These are phyloP conservation scores for Pythium phragmitis DNA, from an alignment of 352 stramenopile genomes.

Conservation along the genomic window DNA sequence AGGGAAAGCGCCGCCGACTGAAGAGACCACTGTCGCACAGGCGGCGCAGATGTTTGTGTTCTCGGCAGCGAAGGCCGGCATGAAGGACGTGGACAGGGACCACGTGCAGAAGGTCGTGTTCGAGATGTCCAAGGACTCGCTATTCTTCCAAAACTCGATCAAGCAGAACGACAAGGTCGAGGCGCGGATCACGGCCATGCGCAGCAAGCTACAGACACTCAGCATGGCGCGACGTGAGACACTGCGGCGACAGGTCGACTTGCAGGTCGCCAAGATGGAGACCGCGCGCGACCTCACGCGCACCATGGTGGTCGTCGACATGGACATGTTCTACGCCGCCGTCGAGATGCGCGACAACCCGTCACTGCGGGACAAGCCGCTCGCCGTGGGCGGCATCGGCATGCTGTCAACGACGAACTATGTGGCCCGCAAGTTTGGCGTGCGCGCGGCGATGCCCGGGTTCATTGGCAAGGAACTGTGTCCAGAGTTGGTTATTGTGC, in stretches of 20 bases:
- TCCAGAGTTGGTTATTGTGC: slow-evolving; percentile 91
- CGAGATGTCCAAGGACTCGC: slow-evolving; percentile 92
- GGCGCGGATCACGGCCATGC: slow-evolving; percentile 74
- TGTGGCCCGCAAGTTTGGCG: slow-evolving; percentile 91
- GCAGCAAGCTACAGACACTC: slow-evolving; percentile 55
- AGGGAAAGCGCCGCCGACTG: background rate
- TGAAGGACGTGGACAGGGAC: slow-evolving; percentile 86
- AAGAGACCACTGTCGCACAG: slow-evolving; percentile 5
- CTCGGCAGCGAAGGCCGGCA: slow-evolving; percentile 84
- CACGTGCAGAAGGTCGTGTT: slow-evolving; percentile 93
- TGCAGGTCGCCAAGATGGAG: slow-evolving; percentile 53
- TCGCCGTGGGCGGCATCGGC: slow-evolving; percentile 89
- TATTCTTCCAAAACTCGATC: slow-evolving; percentile 91
- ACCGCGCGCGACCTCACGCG: slow-evolving; percentile 48
- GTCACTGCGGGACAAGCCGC: slow-evolving; percentile 81
- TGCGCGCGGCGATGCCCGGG: slow-evolving; percentile 95
- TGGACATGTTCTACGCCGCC: slow-evolving; percentile 98
- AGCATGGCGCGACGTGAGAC: slow-evolving; percentile 33
- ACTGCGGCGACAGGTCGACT: slow-evolving; percentile 44
- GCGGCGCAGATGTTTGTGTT: slow-evolving; percentile 71
- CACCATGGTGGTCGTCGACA: slow-evolving; percentile 92
- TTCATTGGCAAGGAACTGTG: slow-evolving; percentile 96
- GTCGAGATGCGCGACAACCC: slow-evolving; percentile 95
- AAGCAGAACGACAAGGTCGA: slow-evolving; percentile 89
- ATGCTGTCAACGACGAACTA: slow-evolving; percentile 98